These are phyloP conservation scores for Volutella citrinella DNA, from an alignment of 2,329 filamentous ascomycete genomes.

Conservation along the genomic window DNA sequence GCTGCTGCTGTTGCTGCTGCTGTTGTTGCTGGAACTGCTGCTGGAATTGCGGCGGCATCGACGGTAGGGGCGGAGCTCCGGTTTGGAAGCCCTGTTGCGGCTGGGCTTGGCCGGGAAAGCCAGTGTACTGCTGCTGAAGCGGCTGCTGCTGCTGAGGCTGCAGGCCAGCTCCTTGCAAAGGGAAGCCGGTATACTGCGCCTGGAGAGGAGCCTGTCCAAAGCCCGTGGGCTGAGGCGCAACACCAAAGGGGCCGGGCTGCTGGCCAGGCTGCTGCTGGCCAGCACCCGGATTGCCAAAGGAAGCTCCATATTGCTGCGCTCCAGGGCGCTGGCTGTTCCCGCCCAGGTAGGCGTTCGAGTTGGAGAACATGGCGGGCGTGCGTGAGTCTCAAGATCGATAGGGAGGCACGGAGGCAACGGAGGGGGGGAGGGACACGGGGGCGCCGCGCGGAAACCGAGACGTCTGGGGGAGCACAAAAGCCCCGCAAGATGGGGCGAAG, in stretches of 20 bases:
- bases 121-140: slow-evolving; percentile 66
- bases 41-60: slow-evolving; percentile 59
- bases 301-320: slow-evolving; percentile 50
- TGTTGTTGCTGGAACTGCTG: slow-evolving; percentile 56
- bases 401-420: slow-evolving; percentile 14
- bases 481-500: slow-evolving; percentile 16
- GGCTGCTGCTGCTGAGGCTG: slow-evolving; percentile 58
- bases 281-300: slow-evolving; percentile 39
- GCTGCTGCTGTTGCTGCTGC: slow-evolving; percentile 42
- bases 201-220: slow-evolving; percentile 51
- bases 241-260: slow-evolving; percentile 32
- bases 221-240: slow-evolving; percentile 59
- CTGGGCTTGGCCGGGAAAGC: slow-evolving; percentile 50
- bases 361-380: slow-evolving; percentile 72
- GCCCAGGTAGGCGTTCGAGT: slow-evolving; percentile 81
- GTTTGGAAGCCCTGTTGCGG: slow-evolving; percentile 62
- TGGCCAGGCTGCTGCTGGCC: slow-evolving; percentile 44
- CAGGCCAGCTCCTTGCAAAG: slow-evolving; percentile 48
- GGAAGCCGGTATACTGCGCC: slow-evolving; percentile 61
- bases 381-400: slow-evolving; percentile 9
- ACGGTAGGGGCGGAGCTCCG: slow-evolving; percentile 56
- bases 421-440: slow-evolving; percentile 9
- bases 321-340: slow-evolving; percentile 71
- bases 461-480: slow-evolving; percentile 21
- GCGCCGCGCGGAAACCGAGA: slow-evolving; percentile 4